Evolutionary conservation across 345 rosid genomes (phyloP).

Genomic region (Luvunga scandens): DNA sequence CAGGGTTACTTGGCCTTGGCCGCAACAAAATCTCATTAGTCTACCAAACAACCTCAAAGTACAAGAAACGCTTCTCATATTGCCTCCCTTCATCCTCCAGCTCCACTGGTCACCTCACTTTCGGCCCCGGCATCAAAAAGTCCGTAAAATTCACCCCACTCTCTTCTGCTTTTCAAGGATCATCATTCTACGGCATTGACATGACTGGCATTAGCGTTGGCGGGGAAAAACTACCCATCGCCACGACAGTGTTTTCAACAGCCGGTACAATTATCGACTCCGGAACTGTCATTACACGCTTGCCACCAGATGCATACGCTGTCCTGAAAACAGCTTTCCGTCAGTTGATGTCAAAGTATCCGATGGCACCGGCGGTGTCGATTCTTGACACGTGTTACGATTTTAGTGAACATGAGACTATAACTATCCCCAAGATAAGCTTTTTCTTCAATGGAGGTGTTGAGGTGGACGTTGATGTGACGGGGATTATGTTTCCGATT

Average conservation of each 20-base stretch:
- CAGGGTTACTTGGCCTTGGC: constrained; percentile 85
- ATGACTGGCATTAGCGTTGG: constrained; percentile 56
- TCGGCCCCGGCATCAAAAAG: constrained; percentile 41
- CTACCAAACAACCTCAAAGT: constrained; percentile 57
- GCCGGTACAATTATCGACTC: constrained; percentile 77
- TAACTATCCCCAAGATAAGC: constrained; percentile 46
- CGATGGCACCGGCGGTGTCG: constrained; percentile 45
- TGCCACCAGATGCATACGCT: constrained; percentile 63
- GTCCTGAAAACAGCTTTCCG: constrained; percentile 45
- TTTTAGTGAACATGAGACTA: constrained; percentile 31
- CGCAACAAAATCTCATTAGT: constrained; percentile 63
- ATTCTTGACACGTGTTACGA: constrained; percentile 86
- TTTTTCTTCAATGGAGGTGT: constrained; percentile 47
- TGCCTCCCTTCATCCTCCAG: constrained; percentile 73
- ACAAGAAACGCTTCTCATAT: constrained; percentile 73
- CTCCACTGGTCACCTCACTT: constrained; percentile 70
- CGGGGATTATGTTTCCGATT: constrained; percentile 46
- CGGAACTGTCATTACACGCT: constrained; percentile 81
- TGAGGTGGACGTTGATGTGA: constrained; percentile 37
- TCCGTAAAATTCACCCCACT: constrained; percentile 60
- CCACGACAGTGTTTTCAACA: constrained; percentile 42
- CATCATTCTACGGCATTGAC: constrained; percentile 66
- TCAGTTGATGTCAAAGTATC: constrained; percentile 54
- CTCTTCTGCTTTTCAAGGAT: constrained; percentile 27
- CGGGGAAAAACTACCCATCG: constrained; percentile 42